These are phyloP conservation scores for Tilletia horrida DNA, from an alignment of 1,284 basidiomycete species.

Conservation along the genomic window DNA sequence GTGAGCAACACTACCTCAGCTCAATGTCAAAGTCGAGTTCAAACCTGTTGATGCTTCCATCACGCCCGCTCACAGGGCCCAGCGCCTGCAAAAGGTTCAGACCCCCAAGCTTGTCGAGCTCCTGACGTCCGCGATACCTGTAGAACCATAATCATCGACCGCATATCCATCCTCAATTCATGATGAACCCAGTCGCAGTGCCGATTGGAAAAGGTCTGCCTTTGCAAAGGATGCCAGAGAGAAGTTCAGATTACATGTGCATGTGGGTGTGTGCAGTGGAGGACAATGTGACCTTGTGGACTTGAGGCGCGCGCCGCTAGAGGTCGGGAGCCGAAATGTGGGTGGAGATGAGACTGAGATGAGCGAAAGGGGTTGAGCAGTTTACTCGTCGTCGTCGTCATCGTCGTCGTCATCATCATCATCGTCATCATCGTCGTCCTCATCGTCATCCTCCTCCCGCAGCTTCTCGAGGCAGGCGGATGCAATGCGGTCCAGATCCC, in stretches of 20 bases:
- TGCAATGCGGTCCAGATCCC: slow-evolving; percentile 97
- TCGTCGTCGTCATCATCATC: slow-evolving; percentile 54
- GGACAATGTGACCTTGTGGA: too few relatives aligned
- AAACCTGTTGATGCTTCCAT: neutral
- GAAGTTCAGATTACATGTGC: slow-evolving; percentile 15
- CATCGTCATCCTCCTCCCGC: slow-evolving; percentile 79
- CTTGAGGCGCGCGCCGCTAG: too few relatives aligned
- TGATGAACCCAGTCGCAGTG: neutral
- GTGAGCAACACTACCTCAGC: neutral
- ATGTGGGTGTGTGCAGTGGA: slow-evolving; percentile 1
- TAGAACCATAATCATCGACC: neutral
- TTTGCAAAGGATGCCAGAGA: neutral
- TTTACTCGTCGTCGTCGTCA: slow-evolving; percentile 54
- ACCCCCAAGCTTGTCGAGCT: slow-evolving; percentile 4
- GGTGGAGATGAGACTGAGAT: neutral
- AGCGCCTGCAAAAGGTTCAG: slow-evolving; percentile 12
- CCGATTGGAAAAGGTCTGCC: neutral
- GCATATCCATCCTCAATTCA: neutral
- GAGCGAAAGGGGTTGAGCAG: neutral
- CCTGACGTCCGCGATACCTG: neutral
- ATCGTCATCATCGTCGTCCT: slow-evolving; percentile 79
- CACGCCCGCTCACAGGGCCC: neutral
- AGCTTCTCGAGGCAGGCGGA: slow-evolving; percentile 87
- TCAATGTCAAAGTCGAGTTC: neutral
- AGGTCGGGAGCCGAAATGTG: too few relatives aligned